phyloP scores from a whole-genome alignment of 345 rosid genomes.

The Xanthoceras sorbifolium region DNA sequence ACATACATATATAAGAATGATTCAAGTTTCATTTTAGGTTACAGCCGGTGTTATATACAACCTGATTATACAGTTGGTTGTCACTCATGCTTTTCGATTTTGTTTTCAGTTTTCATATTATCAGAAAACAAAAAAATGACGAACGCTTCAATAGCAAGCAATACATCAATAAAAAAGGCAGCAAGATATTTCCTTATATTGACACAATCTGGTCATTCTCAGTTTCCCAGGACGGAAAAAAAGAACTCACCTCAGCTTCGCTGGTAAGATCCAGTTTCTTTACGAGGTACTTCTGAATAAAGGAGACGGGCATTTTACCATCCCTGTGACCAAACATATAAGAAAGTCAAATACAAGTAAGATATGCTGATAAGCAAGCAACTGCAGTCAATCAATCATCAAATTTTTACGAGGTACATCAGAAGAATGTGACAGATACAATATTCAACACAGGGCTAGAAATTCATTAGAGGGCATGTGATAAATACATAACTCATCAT shows the following conservation, averaged over 20 bases:
- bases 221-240: not conserved
- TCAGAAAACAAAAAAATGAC: not conserved
- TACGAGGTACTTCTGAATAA: conserved; percentile 69
- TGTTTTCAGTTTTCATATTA: not conserved
- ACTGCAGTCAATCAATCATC: not conserved
- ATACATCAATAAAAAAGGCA: not conserved
- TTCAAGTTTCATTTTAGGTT: not conserved
- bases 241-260: conserved; percentile 60
- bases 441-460: not conserved
- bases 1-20: no score
- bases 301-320: conserved; percentile 65
- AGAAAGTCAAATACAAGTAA: conserved; percentile 1
- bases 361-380: not conserved
- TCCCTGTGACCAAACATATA: conserved; percentile 46
- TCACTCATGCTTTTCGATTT: not conserved
- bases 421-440: not conserved
- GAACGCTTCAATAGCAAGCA: not conserved
- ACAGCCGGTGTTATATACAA: no score
- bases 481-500: no score
- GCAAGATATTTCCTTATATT: not conserved
- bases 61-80: no score
- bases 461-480: no score
- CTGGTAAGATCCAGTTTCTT: conserved; percentile 62
- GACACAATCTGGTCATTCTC: not conserved
- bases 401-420: no score